Base-by-base conservation (phyloP, 1,284 basidiomycete species). In the Fomitopsis schrenkii region DNA sequence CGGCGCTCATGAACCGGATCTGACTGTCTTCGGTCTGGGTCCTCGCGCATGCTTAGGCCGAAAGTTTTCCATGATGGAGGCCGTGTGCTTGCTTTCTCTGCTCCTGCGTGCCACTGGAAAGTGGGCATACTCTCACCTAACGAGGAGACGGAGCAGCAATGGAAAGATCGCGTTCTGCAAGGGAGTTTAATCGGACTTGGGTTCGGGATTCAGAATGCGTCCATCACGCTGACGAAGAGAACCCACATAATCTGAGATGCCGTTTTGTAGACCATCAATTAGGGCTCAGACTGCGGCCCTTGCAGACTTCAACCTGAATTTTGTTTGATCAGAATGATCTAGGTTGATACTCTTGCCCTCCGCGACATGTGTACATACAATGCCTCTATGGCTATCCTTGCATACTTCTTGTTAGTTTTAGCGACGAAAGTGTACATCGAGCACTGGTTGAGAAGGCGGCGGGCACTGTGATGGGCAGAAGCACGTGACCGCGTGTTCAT, bases 1-100 rank as follows among this genome's bases (percentile, higher is more conserved):
- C 52, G 63, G 62, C 5, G 61, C 62, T 7, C 45, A 59, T 7
- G 67, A 66, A n/a, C 63, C 62, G 58, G 65, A 70, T 22, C 42
- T 70, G 38, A 58, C 60, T 19, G 60, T 64, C 57, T 70, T 72
- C 58, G 61, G 62, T 26, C 17, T 64, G 0, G 70, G 71, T 3
- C 63, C 69, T 1, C 67, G 70, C 8, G 56, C 62, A 19, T 73
- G 72, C 63, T 60, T 74, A 30, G 74, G 74, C 9, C 62, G 68
- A 10, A 68, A 70, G 42, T 75, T 76, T 58, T 72, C 71, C 0
- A 59, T 68, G n/a, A 69, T 67, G 4, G 73, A 75, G 62, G 70
- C 65, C 1, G 64, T 71, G 2, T 68, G 67, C 36, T 71, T 75
- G 56, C 61, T 76, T 5, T 59, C 66, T 2, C 46, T 65, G 42